A percentile compares a stretch with the other conserved stretches of the same genome.
Conservation (phyloP, 257 asterid genomes). For the Petrea volubilis region DNA sequence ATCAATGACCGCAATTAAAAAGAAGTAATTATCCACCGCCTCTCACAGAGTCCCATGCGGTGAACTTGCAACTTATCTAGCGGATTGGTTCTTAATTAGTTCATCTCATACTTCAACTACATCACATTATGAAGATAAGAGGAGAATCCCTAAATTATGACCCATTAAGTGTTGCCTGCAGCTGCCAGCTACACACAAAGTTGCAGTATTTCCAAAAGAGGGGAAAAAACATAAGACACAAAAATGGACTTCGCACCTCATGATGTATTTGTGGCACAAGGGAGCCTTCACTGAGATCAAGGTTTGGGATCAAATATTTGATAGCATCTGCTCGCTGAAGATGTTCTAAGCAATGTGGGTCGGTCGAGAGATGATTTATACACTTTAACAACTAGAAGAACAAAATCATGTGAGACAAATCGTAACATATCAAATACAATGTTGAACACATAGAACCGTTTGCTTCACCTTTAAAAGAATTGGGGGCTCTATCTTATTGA, state of each 20-base stretch:
- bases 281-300: conserved; percentile 66
- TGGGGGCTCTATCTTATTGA: conserved; percentile 67
- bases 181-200: background rate
- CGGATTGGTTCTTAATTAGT: background rate
- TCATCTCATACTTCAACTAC: background rate
- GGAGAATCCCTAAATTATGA: background rate
- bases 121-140: background rate
- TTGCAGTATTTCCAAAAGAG: background rate
- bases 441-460: conserved; percentile 1
- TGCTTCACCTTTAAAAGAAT: conserved; percentile 66
- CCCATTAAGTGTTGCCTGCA: background rate
- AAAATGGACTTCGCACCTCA: conserved; percentile 59
- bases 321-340: conserved; percentile 84
- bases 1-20: too few species aligned
- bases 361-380: conserved; percentile 71
- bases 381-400: conserved; percentile 61
- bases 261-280: conserved; percentile 68
- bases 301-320: conserved; percentile 72
- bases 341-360: conserved; percentile 73
- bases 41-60: background rate
- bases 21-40: too few species aligned
- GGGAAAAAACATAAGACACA: background rate
- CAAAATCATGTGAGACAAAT: conserved; percentile 3
- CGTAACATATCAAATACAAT: background rate
- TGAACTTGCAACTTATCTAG: background rate